Base-by-base conservation (phyloP, 371 early-diverging fungal genomes). In the Aphelidium insulamus region DNA sequence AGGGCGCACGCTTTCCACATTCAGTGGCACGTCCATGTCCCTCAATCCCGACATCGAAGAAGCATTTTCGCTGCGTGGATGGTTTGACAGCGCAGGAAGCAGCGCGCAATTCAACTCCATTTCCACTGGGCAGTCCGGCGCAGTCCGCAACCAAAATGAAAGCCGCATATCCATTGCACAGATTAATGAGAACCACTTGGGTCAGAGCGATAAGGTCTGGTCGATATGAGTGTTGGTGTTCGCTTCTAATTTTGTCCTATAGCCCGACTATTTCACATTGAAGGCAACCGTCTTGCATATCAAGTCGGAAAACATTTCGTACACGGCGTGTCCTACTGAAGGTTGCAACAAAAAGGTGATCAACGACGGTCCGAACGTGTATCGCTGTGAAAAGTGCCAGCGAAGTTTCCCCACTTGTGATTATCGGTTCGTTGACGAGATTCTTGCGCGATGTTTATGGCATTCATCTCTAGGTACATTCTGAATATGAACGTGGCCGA, bases 381-480 rank as follows among this genome's bases (percentile, higher is more conserved):
- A 86, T 88, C 52, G 81, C 26, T 97, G 98, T 49, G 92, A 90
- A 40, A 87, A 83, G 45, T 94, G 95, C 50, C 56, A 71, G 40
- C 58, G 57, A 34, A 40, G 50, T 1, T 72, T 47, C 40, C 62
- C 62, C 2, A 47, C 46, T 0, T 87, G 87, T 4, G 52, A 64
- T 0, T 78, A 81, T 56, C 53, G 81, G 60, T 68, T 44, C 37
- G 36, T 25, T 26, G 15, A 28, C 22, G 21, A 12, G 15, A 27
- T 21, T 24, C 5, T 10, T n/a, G 1, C 33, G 17, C n/a, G 11
- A 21, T 16, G 19, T 12, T 38, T 5, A 19, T n/a, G 6, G 18
- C n/a, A 11, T n/a, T 15, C n/a, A 22, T 8, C 21, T 29, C 22
- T 40, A 67, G 77, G 41, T 95, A 86, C 47, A 68, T 92, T 28